phyloP scores from a whole-genome alignment of 225 moss, liverwort and hornwort genomes.

The Polytrichum commune region DNA sequence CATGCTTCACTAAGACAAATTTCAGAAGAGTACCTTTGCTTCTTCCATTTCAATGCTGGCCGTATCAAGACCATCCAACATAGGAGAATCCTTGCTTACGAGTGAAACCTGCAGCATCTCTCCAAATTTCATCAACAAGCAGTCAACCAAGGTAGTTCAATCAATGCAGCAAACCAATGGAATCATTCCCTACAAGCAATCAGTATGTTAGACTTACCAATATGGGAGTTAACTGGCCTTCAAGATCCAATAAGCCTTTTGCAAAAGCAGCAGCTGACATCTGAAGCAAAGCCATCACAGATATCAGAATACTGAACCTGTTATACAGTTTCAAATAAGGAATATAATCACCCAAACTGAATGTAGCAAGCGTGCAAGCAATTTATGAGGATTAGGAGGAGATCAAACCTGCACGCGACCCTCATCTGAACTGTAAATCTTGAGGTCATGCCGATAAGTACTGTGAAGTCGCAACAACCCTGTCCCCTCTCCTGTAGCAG shows the following conservation, averaged over 20 bases:
- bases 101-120: constrained; percentile 76
- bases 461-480: constrained; percentile 97
- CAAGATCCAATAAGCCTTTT: constrained; percentile 94
- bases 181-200: not conserved
- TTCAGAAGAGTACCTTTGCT: constrained; percentile 68
- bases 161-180: not conserved
- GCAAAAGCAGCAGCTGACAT: constrained; percentile 99
- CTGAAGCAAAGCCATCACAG: constrained; percentile 33
- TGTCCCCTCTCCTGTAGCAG: constrained; percentile 82
- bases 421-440: constrained; percentile 99
- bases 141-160: not conserved
- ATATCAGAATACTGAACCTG: not conserved
- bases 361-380: no score
- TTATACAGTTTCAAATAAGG: not conserved
- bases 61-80: constrained; percentile 97
- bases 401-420: constrained; percentile 85
- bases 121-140: not conserved
- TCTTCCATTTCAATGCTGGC: constrained; percentile 98
- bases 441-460: constrained; percentile 96
- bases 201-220: constrained; percentile 43
- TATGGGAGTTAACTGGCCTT: constrained; percentile 96
- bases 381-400: not conserved
- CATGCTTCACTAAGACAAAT: not conserved
- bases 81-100: constrained; percentile 98
- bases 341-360: not conserved